Conservation (phyloP, 2,329 filamentous ascomycete genomes). For the Byssochlamys sp. region DNA sequence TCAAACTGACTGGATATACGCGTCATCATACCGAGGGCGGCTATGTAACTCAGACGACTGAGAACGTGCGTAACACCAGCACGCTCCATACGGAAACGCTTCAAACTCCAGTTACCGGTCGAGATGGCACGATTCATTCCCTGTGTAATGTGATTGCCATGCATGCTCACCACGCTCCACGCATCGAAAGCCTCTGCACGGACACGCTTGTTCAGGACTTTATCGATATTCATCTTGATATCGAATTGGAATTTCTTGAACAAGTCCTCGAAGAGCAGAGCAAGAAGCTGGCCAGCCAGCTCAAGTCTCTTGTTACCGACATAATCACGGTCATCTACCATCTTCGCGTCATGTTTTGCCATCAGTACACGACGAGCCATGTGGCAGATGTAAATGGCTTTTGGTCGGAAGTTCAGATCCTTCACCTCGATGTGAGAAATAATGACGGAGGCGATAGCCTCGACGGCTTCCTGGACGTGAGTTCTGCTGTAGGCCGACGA, state of each 20-base stretch:
- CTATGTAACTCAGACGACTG: conserved; percentile 90
- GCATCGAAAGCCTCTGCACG: conserved; percentile 82
- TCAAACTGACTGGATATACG: conserved; percentile 97
- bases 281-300: conserved; percentile 84
- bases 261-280: conserved; percentile 88
- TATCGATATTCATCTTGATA: conserved; percentile 88
- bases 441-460: conserved; percentile 83
- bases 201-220: conserved; percentile 87
- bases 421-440: conserved; percentile 90
- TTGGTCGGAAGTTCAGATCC: conserved; percentile 89
- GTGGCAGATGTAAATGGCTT: conserved; percentile 88
- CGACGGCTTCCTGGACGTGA: conserved; percentile 80
- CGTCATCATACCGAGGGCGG: conserved; percentile 98
- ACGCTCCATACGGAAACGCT: conserved; percentile 97
- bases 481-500: conserved; percentile 58
- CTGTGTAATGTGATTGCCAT: conserved; percentile 76
- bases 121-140: conserved; percentile 94
- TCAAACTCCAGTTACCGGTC: conserved; percentile 94
- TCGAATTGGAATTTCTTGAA: conserved; percentile 91
- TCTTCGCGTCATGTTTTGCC: conserved; percentile 76
- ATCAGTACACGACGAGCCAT: conserved; percentile 96
- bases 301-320: conserved; percentile 96
- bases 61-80: conserved; percentile 94
- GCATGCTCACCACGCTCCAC: conserved; percentile 69
- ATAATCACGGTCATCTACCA: conserved; percentile 94